phyloP scores from a whole-genome alignment of 2,329 filamentous ascomycete species.

The Fusarium caatingaense region DNA sequence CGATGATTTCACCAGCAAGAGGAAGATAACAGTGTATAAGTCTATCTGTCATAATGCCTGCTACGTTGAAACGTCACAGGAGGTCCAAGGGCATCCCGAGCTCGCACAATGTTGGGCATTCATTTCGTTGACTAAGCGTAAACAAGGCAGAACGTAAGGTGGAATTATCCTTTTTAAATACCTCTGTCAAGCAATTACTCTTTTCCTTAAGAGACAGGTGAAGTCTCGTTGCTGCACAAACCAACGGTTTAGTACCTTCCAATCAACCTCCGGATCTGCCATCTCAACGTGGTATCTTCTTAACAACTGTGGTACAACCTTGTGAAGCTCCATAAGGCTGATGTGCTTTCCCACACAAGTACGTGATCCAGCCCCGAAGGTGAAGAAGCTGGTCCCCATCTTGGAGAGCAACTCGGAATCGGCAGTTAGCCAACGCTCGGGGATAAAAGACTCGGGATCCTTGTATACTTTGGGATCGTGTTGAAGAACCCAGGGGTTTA shows the following conservation, averaged over 20 bases:
- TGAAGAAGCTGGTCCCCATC: conserved; percentile 1
- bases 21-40: background rate
- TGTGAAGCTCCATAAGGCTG: background rate
- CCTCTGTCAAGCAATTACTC: fast-evolving
- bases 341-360: background rate
- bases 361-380: background rate
- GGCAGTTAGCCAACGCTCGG: background rate
- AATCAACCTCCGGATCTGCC: background rate
- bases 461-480: background rate
- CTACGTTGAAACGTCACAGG: background rate
- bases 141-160: too few species aligned
- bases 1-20: background rate
- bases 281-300: background rate
- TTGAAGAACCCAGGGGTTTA: background rate
- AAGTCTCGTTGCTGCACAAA: conserved; percentile 2
- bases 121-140: too few species aligned
- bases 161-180: too few species aligned
- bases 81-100: background rate
- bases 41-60: background rate
- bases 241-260: background rate
- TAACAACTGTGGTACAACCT: background rate
- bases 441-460: background rate
- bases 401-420: background rate
- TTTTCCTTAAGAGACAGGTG: background rate
- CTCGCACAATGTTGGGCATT: background rate